Base-by-base conservation (phyloP, 2,329 filamentous ascomycete genomes). In the Cercospora sesami region DNA sequence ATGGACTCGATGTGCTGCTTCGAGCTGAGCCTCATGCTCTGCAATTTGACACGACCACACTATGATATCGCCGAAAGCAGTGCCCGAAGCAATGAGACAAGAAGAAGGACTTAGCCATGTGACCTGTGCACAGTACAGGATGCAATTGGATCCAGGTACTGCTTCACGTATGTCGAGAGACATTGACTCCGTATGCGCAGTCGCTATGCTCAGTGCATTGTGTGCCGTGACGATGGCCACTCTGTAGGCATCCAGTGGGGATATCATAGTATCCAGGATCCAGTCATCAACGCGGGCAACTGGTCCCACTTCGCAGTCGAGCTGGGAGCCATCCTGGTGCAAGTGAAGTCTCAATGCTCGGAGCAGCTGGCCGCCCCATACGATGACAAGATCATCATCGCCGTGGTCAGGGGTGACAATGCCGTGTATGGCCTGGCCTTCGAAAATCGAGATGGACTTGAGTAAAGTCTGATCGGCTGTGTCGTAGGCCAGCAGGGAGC, bases 51-150 rank as follows among this genome's bases (percentile, higher is more conserved):
- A 93, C 71, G 89, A 91, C 95, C 95, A 98, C 16, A 96, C 86
- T 42, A 97, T 84, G 36, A 99, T 91, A 78, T 98, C 94, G 3
- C 95, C 95, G 79, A 98, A 98, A 1, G 94, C 93, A 0, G 95
- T 98, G 1, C 95, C 95, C 3, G 91, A 91, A 6, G 93, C 92
- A 61, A 97, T 86, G 21, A 97, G 84, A 57, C 96, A 83, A 62
- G 83, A 83, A 55, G 83, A 82, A 5, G 79, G 64, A 6, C 85
- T 84, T 7, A 89, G 79, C 85, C 90, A 92, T 45, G 84, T 80
- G 18, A 96, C 79, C 75, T 91, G 87, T 5, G 93, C 94, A 16
- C 93, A 92, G 79, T 96, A 99, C 7, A 99, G 84, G 64, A 96
- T 93, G 1, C 93, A 94, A 53, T 91, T 87, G 7, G 94, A 91